Percentiles rank a stretch among this genome's conserved stretches.
Conservation (phyloP, 768 basidiomycete species). For the Mrakia blollopis region DNA sequence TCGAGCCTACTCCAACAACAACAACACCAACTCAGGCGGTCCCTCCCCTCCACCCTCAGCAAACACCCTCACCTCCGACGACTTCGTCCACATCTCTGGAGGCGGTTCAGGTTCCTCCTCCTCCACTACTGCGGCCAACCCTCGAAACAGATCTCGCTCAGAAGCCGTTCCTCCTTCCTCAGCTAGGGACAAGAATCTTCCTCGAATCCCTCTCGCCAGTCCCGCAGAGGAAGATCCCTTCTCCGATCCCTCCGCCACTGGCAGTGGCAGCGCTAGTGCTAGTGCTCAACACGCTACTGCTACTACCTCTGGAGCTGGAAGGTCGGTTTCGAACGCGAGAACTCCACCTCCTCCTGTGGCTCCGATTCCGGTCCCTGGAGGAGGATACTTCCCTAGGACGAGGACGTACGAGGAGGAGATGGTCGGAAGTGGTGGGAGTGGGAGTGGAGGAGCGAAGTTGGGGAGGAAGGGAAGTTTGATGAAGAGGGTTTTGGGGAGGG, state of each 20-base stretch:
- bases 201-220: neutral
- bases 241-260: conserved; percentile 12
- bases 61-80: neutral
- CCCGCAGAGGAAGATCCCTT: conserved; percentile 1
- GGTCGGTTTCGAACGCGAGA: neutral
- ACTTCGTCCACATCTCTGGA: neutral
- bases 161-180: neutral
- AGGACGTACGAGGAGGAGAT: neutral
- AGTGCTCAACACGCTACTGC: neutral
- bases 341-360: conserved; percentile 16
- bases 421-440: neutral
- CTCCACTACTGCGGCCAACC: neutral
- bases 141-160: neutral
- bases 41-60: conserved; percentile 1
- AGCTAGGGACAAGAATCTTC: conserved; percentile 21
- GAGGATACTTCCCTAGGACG: conserved; percentile 12
- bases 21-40: neutral
- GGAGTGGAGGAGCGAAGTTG: conserved; percentile 13
- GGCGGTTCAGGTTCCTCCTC: neutral
- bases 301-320: neutral
- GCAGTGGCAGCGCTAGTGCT: too few species aligned
- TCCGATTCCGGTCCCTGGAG: conserved; percentile 26
- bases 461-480: conserved; percentile 31
- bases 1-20: too few species aligned
- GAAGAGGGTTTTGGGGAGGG: conserved; percentile 27